phyloP scores from a whole-genome alignment of 495 filamentous ascomycete species.

The Mytilinidion resinicola region DNA sequence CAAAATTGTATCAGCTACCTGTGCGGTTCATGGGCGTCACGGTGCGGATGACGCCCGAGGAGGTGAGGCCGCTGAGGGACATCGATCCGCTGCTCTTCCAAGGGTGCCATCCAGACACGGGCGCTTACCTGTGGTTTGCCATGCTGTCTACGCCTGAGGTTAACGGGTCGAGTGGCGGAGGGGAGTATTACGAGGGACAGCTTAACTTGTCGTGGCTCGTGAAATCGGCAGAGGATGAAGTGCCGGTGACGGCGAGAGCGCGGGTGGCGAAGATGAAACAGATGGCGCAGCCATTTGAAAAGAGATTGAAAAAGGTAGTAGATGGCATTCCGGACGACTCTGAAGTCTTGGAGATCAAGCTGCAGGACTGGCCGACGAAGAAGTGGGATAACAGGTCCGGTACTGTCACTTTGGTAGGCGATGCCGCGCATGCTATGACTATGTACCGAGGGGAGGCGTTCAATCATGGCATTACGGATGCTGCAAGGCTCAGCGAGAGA shows the following conservation, averaged over 20 bases:
- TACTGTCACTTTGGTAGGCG: slow-evolving; percentile 42
- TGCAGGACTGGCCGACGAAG: slow-evolving; percentile 39
- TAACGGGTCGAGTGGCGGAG: background rate
- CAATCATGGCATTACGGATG: slow-evolving; percentile 44
- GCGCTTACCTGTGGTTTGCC: slow-evolving; percentile 8
- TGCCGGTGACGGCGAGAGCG: background rate
- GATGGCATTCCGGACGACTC: slow-evolving; percentile 5
- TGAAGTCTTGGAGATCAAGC: slow-evolving; percentile 13
- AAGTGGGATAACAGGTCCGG: slow-evolving; percentile 39
- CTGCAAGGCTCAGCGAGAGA: slow-evolving; percentile 12
- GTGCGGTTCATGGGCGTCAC: slow-evolving; percentile 12
- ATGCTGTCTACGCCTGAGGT: slow-evolving; percentile 6
- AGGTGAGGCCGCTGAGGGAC: slow-evolving; percentile 3
- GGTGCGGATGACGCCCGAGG: slow-evolving; percentile 1
- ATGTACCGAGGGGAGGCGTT: slow-evolving; percentile 45
- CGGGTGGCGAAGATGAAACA: slow-evolving; percentile 9
- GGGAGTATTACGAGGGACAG: slow-evolving; percentile 7
- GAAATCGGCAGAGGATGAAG: background rate
- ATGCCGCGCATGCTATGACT: slow-evolving; percentile 47
- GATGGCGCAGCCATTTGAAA: slow-evolving; percentile 10
- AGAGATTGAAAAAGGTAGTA: background rate
- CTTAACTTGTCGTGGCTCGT: slow-evolving; percentile 7
- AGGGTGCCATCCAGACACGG: slow-evolving; percentile 6
- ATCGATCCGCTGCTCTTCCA: slow-evolving; percentile 16
- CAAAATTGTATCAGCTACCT: slow-evolving; percentile 1